Evolutionary conservation across 1,284 basidiomycete genomes (phyloP).

Genomic region (Cutaneotrichosporon mucoides): DNA sequence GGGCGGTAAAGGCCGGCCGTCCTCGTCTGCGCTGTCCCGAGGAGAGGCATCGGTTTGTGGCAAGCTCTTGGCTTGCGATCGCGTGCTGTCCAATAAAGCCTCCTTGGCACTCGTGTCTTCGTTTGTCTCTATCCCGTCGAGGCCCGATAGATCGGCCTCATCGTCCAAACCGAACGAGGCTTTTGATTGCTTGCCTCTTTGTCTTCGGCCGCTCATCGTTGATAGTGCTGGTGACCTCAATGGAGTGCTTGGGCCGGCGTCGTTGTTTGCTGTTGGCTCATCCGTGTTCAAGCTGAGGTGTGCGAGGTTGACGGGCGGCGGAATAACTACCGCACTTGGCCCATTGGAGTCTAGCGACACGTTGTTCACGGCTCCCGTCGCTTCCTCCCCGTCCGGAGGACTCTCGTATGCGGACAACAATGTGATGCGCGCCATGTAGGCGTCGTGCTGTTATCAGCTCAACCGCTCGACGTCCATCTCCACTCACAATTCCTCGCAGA

Average conservation of each 20-base stretch:
- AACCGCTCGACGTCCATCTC: neutral
- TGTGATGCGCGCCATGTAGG: conserved; percentile 46
- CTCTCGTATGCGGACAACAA: conserved; percentile 37
- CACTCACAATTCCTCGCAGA: conserved; percentile 48
- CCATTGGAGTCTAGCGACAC: conserved; percentile 1
- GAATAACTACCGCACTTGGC: neutral
- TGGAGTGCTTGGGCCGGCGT: conserved; percentile 10
- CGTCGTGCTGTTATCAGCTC: conserved; percentile 38
- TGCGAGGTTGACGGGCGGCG: neutral
- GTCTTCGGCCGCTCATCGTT: conserved; percentile 1
- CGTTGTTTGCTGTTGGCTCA: conserved; percentile 6
- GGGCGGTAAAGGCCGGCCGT: conserved; percentile 24
- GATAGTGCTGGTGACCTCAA: conserved; percentile 9
- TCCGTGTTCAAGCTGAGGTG: neutral
- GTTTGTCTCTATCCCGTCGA: conserved; percentile 24
- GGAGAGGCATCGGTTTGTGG: conserved; percentile 2
- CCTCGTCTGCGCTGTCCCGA: conserved; percentile 2
- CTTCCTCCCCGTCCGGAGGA: conserved; percentile 5
- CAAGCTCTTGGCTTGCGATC: neutral
- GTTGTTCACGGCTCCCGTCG: neutral
- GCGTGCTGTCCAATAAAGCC: too few relatives aligned
- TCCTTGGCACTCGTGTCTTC: conserved; percentile 3
- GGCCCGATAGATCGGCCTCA: conserved; percentile 27
- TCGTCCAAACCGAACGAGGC: conserved; percentile 31
- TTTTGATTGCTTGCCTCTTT: conserved; percentile 9